Evolutionary conservation across 1,284 basidiomycete species (phyloP).

Genomic region (Cystobasidium pallidum): DNA sequence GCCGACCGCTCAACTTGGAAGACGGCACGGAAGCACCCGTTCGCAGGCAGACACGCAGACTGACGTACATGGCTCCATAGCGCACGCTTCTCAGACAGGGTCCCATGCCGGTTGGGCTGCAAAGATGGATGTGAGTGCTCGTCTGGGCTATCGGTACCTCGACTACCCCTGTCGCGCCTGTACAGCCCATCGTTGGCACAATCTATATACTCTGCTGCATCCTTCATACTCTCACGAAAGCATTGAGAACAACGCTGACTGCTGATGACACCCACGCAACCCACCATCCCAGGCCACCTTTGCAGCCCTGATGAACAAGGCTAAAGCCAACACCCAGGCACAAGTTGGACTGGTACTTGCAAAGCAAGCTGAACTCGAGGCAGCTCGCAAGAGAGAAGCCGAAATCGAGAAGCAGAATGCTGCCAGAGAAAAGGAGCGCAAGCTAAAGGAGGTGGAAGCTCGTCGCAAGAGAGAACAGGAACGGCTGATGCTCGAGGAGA

Average conservation of each 20-base stretch:
- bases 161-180: too few species aligned
- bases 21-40: not conserved
- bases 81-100: not conserved
- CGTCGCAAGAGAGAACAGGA: constrained; percentile 43
- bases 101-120: constrained; percentile 2
- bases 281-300: constrained; percentile 16
- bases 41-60: not conserved
- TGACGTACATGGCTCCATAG: not conserved
- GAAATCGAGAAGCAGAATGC: constrained; percentile 42
- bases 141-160: too few species aligned
- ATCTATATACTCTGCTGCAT: too few species aligned
- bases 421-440: constrained; percentile 31
- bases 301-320: constrained; percentile 43
- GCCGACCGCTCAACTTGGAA: constrained; percentile 27
- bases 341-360: constrained; percentile 8
- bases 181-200: too few species aligned
- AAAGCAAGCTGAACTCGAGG: constrained; percentile 41
- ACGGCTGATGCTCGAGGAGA: constrained; percentile 35
- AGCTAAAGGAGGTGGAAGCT: constrained; percentile 38
- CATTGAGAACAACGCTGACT: not conserved
- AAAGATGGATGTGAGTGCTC: constrained; percentile 34
- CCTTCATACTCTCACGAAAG: too few species aligned
- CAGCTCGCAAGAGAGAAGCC: constrained; percentile 44
- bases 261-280: not conserved
- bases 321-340: constrained; percentile 42